phyloP scores from a whole-genome alignment of 192 early-diverging fungal genomes.

The Coemansia sp. region DNA sequence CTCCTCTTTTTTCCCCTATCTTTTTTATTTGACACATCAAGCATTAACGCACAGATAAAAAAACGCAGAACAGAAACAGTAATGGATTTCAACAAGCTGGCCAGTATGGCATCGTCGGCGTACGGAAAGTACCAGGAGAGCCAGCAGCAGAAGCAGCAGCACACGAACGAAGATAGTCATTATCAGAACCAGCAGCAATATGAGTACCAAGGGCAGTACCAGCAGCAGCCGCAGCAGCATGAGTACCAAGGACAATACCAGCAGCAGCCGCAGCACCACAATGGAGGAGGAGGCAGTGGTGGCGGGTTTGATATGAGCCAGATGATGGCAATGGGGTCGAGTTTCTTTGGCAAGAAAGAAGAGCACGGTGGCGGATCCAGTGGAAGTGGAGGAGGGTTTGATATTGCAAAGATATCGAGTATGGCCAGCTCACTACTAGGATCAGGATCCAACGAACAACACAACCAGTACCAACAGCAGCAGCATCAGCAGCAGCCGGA shows the following conservation, averaged over 20 bases:
- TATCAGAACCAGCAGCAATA: conserved; percentile 6
- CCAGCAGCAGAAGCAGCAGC: neutral
- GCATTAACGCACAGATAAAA: no score
- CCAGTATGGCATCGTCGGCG: conserved; percentile 22
- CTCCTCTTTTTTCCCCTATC: neutral
- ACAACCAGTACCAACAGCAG: neutral
- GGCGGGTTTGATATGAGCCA: conserved; percentile 33
- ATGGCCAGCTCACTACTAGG: conserved; percentile 38
- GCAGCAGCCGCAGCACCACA: conserved; percentile 12
- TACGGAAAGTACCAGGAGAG: conserved; percentile 30
- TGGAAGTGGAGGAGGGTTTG: conserved; percentile 20
- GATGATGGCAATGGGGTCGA: conserved; percentile 25
- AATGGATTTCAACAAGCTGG: conserved; percentile 47
- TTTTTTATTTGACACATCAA: neutral
- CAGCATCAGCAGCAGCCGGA: conserved; percentile 2
- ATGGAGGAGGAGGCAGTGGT: conserved; percentile 2
- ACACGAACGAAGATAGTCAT: neutral
- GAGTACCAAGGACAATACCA: conserved; percentile 1
- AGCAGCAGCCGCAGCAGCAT: neutral
- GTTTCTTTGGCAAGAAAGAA: conserved; percentile 22
- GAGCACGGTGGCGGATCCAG: neutral
- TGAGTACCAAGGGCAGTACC: conserved; percentile 4
- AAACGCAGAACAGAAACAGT: neutral
- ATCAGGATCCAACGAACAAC: neutral
- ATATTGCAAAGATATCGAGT: conserved; percentile 19